Conservation (phyloP, 1,139 yeast genomes). For the Kluyveromyces sp. region DNA sequence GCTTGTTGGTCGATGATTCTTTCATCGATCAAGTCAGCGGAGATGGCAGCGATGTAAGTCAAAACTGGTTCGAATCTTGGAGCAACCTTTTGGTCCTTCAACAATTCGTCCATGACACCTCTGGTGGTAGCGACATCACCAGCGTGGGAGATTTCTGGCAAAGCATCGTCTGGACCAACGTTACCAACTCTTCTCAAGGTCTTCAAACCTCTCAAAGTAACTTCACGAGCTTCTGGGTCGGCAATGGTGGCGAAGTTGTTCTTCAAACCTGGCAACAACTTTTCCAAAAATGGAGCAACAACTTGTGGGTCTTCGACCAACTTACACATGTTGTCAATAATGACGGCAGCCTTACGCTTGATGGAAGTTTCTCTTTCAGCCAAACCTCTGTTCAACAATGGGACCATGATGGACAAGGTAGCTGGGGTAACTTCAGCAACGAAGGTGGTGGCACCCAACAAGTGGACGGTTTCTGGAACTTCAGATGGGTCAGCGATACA, state of each 20-base stretch:
- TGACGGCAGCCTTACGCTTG: constrained; percentile 99
- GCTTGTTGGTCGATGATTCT: constrained; percentile 88
- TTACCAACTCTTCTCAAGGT: constrained; percentile 99
- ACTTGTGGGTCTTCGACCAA: constrained; percentile 99
- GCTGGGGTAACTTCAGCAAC: constrained; percentile 99
- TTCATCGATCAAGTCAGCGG: constrained; percentile 98
- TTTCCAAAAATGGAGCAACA: constrained; percentile 97
- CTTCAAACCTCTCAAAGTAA: constrained; percentile 92
- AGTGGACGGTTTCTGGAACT: constrained; percentile 98
- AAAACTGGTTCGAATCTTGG: constrained; percentile 71
- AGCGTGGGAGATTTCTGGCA: constrained; percentile 96
- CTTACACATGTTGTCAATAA: constrained; percentile 99
- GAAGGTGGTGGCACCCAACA: constrained; percentile 98
- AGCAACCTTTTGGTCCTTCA: constrained; percentile 57
- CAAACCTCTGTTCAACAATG: constrained; percentile 97
- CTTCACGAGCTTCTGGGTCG: constrained; percentile 99
- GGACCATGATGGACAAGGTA: constrained; percentile 98
- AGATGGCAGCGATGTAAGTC: constrained; percentile 86
- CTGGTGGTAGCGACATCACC: constrained; percentile 91
- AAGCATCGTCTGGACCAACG: constrained; percentile 77
- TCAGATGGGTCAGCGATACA: constrained; percentile 95
- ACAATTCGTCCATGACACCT: constrained; percentile 68
- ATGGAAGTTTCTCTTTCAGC: constrained; percentile 99
- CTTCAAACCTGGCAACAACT: constrained; percentile 93
- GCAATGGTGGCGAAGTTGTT: constrained; percentile 92